A percentile compares a stretch with the other conserved stretches of the same genome.
Evolutionary conservation across 495 filamentous ascomycete species (phyloP).

Genomic region (Terfezia claveryi): DNA sequence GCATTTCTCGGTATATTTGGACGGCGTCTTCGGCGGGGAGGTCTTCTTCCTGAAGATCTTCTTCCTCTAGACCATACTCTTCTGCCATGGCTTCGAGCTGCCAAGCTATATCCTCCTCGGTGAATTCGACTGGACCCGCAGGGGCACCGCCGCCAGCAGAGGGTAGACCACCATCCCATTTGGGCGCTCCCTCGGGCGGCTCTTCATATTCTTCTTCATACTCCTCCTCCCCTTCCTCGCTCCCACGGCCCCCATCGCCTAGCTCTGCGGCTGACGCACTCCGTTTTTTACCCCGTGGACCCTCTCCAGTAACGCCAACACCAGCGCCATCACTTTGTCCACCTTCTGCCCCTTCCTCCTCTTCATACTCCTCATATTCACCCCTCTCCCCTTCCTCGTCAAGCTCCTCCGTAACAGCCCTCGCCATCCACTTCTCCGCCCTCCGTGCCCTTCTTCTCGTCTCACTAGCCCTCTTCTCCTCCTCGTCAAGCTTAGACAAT

Average conservation of each 20-base stretch:
- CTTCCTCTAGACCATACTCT: constrained; percentile 46
- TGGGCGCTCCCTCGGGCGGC: constrained; percentile 5
- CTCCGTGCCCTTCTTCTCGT: constrained; percentile 16
- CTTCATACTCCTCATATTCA: constrained; percentile 28
- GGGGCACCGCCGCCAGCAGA: constrained; percentile 4
- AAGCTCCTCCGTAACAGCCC: constrained; percentile 25
- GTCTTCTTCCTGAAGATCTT: constrained; percentile 41
- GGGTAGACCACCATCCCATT: not conserved
- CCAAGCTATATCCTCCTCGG: constrained; percentile 84
- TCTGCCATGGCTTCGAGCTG: constrained; percentile 75
- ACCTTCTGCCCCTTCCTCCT: constrained; percentile 20
- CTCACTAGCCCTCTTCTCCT: constrained; percentile 10
- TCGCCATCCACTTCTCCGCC: constrained; percentile 20
- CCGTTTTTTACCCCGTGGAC: no score
- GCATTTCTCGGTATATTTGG: constrained; percentile 63
- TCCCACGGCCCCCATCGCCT: constrained; percentile 16
- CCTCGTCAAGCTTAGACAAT: constrained; percentile 29
- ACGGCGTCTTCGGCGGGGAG: constrained; percentile 49
- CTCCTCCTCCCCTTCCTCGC: constrained; percentile 39
- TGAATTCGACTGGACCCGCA: constrained; percentile 56
- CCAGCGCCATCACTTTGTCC: constrained; percentile 4
- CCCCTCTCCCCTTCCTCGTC: constrained; percentile 15
- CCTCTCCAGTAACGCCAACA: constrained; percentile 1
- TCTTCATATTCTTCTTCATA: constrained; percentile 38
- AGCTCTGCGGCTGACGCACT: constrained; percentile 12